phyloP scores from a whole-genome alignment of 208 protist genomes.

The Acanthamoeba lenticulata region DNA sequence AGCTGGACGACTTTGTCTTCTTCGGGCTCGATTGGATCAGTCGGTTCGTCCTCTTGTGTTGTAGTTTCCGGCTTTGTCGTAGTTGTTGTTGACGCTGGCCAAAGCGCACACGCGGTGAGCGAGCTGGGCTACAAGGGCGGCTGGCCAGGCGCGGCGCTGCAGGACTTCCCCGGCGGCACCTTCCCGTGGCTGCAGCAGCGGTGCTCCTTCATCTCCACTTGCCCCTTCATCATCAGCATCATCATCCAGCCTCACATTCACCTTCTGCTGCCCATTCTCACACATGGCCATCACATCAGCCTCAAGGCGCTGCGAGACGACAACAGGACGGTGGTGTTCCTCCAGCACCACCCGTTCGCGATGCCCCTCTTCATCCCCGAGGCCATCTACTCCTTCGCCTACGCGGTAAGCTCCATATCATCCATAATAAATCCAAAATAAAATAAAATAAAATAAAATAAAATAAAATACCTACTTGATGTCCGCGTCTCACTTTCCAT shows the following conservation, averaged over 20 bases:
- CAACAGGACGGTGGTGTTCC: slow-evolving; percentile 1
- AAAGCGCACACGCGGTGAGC: background rate
- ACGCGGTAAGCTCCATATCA: background rate
- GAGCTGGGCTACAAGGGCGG: slow-evolving; percentile 26
- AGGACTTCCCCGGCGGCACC: background rate
- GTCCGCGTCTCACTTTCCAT: background rate
- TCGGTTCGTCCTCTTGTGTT: background rate
- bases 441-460: too few relatives aligned
- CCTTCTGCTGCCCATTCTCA: background rate
- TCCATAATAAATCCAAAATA: too few relatives aligned
- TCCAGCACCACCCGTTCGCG: slow-evolving; percentile 10
- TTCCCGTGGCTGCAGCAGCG: background rate
- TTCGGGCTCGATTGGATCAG: background rate
- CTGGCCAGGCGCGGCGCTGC: background rate
- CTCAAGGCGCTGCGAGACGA: background rate
- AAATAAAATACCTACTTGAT: too few relatives aligned
- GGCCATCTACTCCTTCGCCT: background rate
- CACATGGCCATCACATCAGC: too few relatives aligned
- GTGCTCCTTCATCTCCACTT: background rate
- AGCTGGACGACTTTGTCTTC: background rate
- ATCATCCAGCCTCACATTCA: background rate
- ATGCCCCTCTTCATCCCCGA: background rate
- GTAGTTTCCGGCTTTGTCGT: background rate
- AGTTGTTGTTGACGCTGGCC: background rate
- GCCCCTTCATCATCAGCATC: background rate